Percentiles rank a stretch among this genome's conserved stretches.
Conservation (phyloP, 257 asterid species). For the Penstemon davidsonii region DNA sequence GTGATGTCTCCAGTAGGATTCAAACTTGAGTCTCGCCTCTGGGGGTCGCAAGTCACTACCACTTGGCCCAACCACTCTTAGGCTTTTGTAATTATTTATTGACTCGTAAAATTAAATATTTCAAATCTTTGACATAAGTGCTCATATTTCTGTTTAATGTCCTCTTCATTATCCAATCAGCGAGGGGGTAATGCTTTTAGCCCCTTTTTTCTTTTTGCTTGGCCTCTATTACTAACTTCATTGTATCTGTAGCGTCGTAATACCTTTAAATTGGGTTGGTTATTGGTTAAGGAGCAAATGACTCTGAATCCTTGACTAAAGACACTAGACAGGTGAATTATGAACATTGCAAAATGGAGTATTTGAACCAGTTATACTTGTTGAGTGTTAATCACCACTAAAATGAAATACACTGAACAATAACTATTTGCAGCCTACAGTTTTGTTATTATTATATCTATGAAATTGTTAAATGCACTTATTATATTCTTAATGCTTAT, state of each 20-base stretch:
- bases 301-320: background rate
- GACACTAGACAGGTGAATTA: background rate
- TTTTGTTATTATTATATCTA: conserved; percentile 2
- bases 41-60: no score
- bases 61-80: no score
- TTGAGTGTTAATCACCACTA: background rate
- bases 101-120: conserved; percentile 1
- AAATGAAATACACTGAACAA: background rate
- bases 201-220: background rate
- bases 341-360: background rate
- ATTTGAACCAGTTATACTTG: background rate
- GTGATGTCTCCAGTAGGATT: no score
- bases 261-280: background rate
- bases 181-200: background rate
- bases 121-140: background rate
- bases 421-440: background rate
- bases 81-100: background rate
- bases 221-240: background rate
- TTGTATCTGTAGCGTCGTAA: background rate
- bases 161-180: background rate
- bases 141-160: background rate
- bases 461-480: background rate
- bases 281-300: background rate
- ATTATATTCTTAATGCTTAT: background rate
- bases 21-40: no score